Percentiles rank a stretch among this genome's conserved stretches.
phyloP scores from a whole-genome alignment of 2,329 filamentous ascomycete genomes.

The Ceratocystis ficicola region DNA sequence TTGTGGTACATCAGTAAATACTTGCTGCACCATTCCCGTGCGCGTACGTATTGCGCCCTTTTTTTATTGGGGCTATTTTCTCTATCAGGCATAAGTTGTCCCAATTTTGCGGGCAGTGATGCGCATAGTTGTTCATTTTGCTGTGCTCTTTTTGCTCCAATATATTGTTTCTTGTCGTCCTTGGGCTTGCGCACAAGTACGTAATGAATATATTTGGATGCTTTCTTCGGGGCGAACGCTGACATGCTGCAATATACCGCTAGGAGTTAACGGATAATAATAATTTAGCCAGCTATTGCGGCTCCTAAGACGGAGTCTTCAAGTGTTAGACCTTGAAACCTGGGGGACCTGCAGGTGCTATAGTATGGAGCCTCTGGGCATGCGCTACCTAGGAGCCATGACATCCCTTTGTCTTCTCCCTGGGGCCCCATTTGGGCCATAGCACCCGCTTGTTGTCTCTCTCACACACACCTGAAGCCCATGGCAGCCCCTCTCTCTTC shows the following conservation, averaged over 20 bases:
- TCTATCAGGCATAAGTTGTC: background rate
- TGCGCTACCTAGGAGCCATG: background rate
- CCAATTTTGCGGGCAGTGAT: background rate
- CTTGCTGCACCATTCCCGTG: too few relatives aligned
- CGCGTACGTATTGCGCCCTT: background rate
- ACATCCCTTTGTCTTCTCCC: background rate
- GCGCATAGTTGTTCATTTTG: background rate
- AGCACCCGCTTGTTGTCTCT: background rate
- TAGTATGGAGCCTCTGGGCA: background rate
- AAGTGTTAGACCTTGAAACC: background rate
- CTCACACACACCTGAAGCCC: too few relatives aligned
- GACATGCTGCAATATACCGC: too few relatives aligned
- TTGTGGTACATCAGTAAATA: background rate
- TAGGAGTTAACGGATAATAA: too few relatives aligned
- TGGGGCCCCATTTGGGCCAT: background rate
- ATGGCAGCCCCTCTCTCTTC: background rate
- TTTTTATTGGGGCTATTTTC: background rate
- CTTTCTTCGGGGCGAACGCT: background rate
- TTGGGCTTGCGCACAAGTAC: background rate
- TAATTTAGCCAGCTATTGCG: background rate
- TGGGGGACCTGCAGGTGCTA: background rate
- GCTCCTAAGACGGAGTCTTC: background rate
- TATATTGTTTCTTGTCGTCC: background rate
- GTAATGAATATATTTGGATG: background rate
- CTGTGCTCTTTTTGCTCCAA: background rate